Conservation (phyloP, 768 basidiomycete species). For the Clathrus columnatus region DNA sequence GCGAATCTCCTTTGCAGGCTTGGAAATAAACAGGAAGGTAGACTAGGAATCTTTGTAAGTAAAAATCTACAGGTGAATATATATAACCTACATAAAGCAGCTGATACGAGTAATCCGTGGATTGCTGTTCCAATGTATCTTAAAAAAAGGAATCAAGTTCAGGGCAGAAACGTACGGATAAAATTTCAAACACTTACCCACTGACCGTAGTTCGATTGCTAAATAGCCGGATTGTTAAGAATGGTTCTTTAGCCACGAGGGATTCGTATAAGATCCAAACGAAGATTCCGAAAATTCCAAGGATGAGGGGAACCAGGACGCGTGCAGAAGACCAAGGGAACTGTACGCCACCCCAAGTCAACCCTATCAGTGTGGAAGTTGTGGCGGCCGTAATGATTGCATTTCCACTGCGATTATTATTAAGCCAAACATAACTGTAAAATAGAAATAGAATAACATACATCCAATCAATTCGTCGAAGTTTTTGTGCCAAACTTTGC, state of each 20-base stretch:
- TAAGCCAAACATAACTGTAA: constrained; percentile 10
- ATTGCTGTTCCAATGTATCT: constrained; percentile 30
- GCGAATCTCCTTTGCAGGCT: constrained; percentile 30
- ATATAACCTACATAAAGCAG: background rate
- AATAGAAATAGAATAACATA: constrained; percentile 17
- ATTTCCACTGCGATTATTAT: constrained; percentile 29
- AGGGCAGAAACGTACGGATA: background rate
- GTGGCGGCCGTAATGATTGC: constrained; percentile 30
- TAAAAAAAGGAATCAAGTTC: background rate
- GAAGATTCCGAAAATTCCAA: constrained; percentile 32
- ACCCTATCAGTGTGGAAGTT: constrained; percentile 27
- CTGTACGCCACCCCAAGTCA: constrained; percentile 41
- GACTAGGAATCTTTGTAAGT: constrained; percentile 21
- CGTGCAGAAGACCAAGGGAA: constrained; percentile 34
- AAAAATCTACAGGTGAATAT: constrained; percentile 6
- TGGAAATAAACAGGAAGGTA: constrained; percentile 42
- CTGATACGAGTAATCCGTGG: constrained; percentile 15
- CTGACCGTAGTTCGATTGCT: constrained; percentile 31
- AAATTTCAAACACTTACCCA: constrained; percentile 21
- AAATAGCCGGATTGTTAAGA: constrained; percentile 16
- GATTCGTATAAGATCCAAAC: constrained; percentile 35
- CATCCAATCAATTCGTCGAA: constrained; percentile 36
- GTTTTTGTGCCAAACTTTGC: constrained; percentile 26
- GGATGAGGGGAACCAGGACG: constrained; percentile 34
- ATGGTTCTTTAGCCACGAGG: constrained; percentile 14